A percentile compares a stretch with the other conserved stretches of the same genome.
Conservation (phyloP, 2,329 filamentous ascomycete genomes). For the Fusarium sp. region DNA sequence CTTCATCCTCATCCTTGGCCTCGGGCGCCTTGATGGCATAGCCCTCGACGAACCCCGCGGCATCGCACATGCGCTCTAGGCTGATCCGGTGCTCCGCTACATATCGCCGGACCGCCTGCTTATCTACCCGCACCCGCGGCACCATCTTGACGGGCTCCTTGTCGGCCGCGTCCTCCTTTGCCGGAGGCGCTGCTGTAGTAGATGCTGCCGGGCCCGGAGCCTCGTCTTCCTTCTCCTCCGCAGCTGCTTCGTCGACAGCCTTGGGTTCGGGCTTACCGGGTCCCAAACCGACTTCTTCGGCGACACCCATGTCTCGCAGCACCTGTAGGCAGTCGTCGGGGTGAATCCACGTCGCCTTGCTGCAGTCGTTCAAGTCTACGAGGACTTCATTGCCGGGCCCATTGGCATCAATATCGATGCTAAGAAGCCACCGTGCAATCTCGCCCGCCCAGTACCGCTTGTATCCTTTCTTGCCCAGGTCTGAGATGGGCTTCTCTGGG, state of each 20-base stretch:
- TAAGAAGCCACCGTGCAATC: constrained; percentile 76
- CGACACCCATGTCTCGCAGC: constrained; percentile 82
- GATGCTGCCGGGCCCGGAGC: constrained; percentile 24
- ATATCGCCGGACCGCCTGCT: constrained; percentile 73
- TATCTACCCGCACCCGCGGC: constrained; percentile 63
- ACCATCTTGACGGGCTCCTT: constrained; percentile 49
- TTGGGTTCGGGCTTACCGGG: constrained; percentile 50
- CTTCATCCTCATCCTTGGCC: constrained; percentile 47
- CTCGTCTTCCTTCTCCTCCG: constrained; percentile 37
- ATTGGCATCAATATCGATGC: constrained; percentile 52
- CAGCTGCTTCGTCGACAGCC: constrained; percentile 17
- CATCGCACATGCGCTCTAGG: constrained; percentile 75
- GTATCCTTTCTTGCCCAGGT: constrained; percentile 86
- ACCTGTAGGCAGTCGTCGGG: constrained; percentile 85
- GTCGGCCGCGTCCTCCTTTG: constrained; percentile 43
- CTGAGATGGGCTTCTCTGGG: constrained; percentile 92
- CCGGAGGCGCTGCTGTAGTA: constrained; percentile 19
- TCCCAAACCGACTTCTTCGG: constrained; percentile 67
- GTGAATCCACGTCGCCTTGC: constrained; percentile 83
- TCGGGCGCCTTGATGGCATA: constrained; percentile 65
- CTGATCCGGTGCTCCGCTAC: constrained; percentile 71
- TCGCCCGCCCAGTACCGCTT: constrained; percentile 87
- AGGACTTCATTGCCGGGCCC: constrained; percentile 56
- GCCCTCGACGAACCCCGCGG: constrained; percentile 78
- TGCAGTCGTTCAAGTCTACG: constrained; percentile 77